phyloP scores from a whole-genome alignment of 2,329 filamentous ascomycete genomes.

The Stachybotrys chlorohalonatus region DNA sequence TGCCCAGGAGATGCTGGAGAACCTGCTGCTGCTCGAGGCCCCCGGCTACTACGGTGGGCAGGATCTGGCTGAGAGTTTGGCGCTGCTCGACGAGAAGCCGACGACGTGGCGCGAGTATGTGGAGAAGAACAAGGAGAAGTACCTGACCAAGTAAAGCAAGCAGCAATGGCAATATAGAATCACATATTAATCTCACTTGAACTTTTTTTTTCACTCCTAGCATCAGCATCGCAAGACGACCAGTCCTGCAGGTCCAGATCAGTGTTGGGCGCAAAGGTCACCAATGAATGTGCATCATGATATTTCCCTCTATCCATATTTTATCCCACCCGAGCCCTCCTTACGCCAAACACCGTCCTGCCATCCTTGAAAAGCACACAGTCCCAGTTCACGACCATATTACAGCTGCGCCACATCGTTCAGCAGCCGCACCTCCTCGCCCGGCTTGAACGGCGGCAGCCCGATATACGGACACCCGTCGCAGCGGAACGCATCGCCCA shows the following conservation, averaged over 20 bases:
- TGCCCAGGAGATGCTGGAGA: constrained; percentile 30
- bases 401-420: constrained; percentile 81
- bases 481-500: constrained; percentile 83
- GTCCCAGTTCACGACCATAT: constrained; percentile 2
- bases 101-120: constrained; percentile 29
- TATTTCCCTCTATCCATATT: not conserved
- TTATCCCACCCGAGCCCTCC: not conserved
- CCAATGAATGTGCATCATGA: too few species aligned
- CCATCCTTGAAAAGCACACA: too few species aligned
- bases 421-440: constrained; percentile 82
- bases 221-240: too few species aligned
- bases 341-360: not conserved
- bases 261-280: too few species aligned
- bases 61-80: constrained; percentile 19
- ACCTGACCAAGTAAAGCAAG: constrained; percentile 5
- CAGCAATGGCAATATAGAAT: not conserved
- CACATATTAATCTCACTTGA: not conserved
- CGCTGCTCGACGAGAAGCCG: constrained; percentile 24
- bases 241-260: too few species aligned
- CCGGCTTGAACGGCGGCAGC: constrained; percentile 91
- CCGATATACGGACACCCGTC: constrained; percentile 74
- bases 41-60: constrained; percentile 31
- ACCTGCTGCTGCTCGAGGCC: constrained; percentile 29
- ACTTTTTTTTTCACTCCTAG: too few species aligned
- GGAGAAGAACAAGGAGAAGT: constrained; percentile 18